Conservation (phyloP, 106 monocot species). For the Dendrobium chrysotoxum region DNA sequence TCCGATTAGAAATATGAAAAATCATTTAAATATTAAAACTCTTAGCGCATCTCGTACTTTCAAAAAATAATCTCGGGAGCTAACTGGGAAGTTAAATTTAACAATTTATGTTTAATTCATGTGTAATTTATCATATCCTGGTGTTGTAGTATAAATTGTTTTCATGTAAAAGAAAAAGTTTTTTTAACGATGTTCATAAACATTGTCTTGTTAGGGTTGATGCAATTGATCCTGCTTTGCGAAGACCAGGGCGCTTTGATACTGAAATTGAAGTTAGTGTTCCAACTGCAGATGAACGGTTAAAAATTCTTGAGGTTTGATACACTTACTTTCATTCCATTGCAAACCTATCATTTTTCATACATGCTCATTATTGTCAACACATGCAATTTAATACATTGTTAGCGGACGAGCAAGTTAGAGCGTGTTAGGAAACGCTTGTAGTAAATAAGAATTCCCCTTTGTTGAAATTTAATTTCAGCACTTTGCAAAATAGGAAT, state of each 20-base stretch:
- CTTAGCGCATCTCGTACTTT: no score
- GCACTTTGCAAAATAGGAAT: no score
- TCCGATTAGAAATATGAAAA: no score
- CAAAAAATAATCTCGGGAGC: background rate
- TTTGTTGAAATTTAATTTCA: no score
- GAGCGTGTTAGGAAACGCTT: no score
- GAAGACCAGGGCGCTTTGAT: slow-evolving; percentile 88
- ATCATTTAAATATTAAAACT: no score
- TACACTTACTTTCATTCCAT: background rate
- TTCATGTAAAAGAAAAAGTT: background rate
- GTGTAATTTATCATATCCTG: background rate
- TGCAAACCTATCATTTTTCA: no score
- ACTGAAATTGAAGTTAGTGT: slow-evolving; percentile 77
- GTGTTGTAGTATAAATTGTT: background rate
- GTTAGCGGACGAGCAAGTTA: no score
- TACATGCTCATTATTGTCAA: background rate
- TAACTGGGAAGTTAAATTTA: background rate
- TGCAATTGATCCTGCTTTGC: slow-evolving; percentile 80
- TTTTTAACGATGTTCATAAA: background rate
- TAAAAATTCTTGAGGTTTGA: slow-evolving; percentile 74
- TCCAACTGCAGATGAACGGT: slow-evolving; percentile 69
- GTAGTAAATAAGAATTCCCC: no score
- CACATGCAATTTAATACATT: slow-evolving; percentile 3
- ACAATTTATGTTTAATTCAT: background rate
- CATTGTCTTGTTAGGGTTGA: slow-evolving; percentile 13